Conservation (phyloP, 1,139 yeast species). For the Saccharomyces hybrid region DNA sequence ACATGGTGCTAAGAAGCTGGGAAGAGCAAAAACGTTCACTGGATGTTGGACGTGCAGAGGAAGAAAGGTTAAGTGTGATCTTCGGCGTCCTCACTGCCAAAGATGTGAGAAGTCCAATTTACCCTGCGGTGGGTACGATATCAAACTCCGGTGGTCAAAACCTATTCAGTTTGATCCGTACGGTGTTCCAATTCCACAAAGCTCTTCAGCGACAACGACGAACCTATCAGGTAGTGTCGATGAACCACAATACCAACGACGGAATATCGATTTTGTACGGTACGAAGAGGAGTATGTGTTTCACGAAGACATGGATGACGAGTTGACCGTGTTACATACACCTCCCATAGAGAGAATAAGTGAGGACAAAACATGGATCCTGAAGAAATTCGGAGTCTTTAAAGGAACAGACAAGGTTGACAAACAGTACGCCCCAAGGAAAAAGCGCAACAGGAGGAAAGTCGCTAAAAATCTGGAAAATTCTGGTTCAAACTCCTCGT, state of each 20-base stretch:
- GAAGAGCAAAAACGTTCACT: conserved; percentile 40
- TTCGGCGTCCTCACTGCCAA: conserved; percentile 45
- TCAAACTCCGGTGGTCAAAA: conserved; percentile 70
- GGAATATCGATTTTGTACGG: conserved; percentile 66
- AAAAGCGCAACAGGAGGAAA: not conserved
- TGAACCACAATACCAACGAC: conserved; percentile 39
- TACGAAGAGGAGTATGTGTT: conserved; percentile 60
- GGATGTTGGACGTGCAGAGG: conserved; percentile 63
- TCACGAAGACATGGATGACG: conserved; percentile 78
- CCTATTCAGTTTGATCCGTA: conserved; percentile 43
- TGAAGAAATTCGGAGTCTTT: conserved; percentile 86
- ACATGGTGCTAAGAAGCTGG: conserved; percentile 3
- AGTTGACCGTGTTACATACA: conserved; percentile 54
- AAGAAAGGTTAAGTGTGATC: conserved; percentile 54
- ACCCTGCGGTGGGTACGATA: conserved; percentile 74
- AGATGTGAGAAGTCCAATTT: conserved; percentile 50
- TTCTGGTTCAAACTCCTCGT: not conserved
- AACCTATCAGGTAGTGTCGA: conserved; percentile 9
- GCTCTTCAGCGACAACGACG: conserved; percentile 22
- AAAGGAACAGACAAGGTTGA: conserved; percentile 27
- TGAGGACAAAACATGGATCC: conserved; percentile 45
- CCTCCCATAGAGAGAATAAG: conserved; percentile 40
- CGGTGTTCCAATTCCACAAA: conserved; percentile 30
- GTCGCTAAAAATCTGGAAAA: not conserved
- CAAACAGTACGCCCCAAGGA: conserved; percentile 1